A percentile compares a stretch with the other conserved stretches of the same genome.
These are phyloP conservation scores for Aureobasidium sp. DNA, from an alignment of 2,329 filamentous ascomycete genomes.

Conservation along the genomic window DNA sequence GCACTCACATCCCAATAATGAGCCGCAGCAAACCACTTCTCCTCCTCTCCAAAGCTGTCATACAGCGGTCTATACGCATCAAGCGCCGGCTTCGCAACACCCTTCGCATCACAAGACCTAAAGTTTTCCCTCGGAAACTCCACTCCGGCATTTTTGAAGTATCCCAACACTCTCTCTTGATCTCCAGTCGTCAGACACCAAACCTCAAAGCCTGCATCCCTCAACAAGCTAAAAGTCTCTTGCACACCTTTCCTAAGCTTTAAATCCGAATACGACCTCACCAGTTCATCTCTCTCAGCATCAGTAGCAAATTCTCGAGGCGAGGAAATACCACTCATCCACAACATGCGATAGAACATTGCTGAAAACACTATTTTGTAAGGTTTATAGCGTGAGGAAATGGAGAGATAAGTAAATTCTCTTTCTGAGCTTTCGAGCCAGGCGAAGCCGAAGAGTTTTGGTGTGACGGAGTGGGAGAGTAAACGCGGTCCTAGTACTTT, in stretches of 20 bases:
- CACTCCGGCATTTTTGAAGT: slow-evolving; percentile 40
- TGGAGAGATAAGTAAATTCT: slow-evolving; percentile 42
- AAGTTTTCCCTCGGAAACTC: slow-evolving; percentile 44
- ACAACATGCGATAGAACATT: slow-evolving; percentile 42
- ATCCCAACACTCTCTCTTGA: slow-evolving; percentile 40
- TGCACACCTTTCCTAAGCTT: slow-evolving; percentile 30
- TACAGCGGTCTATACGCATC: slow-evolving; percentile 38
- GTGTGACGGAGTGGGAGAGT: slow-evolving; percentile 29
- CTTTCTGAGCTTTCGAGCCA: slow-evolving; percentile 41
- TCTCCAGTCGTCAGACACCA: slow-evolving; percentile 49
- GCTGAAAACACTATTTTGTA: slow-evolving; percentile 36
- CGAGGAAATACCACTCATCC: slow-evolving; percentile 35
- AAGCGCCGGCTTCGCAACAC: slow-evolving; percentile 43
- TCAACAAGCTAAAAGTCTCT: slow-evolving; percentile 35
- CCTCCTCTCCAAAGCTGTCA: slow-evolving; percentile 31
- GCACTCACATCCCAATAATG: slow-evolving; percentile 53
- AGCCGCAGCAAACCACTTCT: slow-evolving; percentile 49
- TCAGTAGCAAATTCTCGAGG: slow-evolving; percentile 35
- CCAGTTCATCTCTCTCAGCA: slow-evolving; percentile 33
- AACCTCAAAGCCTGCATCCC: slow-evolving; percentile 40
- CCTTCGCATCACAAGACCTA: slow-evolving; percentile 40
- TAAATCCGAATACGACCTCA: slow-evolving; percentile 30
- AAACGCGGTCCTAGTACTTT: slow-evolving; percentile 35
- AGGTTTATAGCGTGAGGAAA: slow-evolving; percentile 34
- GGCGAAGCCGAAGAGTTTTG: slow-evolving; percentile 36